Percentiles rank a stretch among this genome's conserved stretches.
Evolutionary conservation across 768 basidiomycete genomes (phyloP).

Genomic region (Trametopsis cervina): DNA sequence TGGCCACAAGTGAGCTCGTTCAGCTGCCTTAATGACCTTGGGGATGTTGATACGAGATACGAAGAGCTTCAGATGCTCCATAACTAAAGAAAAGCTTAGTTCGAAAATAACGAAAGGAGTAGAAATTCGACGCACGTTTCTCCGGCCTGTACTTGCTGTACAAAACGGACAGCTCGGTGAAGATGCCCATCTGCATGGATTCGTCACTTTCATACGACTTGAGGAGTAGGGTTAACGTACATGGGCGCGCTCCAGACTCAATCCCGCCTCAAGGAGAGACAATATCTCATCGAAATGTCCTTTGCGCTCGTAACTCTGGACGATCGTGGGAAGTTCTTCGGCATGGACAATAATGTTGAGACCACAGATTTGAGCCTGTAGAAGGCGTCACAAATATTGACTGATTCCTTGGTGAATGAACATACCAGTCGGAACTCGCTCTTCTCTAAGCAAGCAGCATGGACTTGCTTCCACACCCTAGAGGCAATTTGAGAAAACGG

Average conservation of each 20-base stretch:
- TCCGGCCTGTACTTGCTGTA: conserved; percentile 94
- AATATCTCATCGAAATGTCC: conserved; percentile 96
- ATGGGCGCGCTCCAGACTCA: conserved; percentile 95
- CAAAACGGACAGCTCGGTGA: conserved; percentile 87
- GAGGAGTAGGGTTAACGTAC: conserved; percentile 31
- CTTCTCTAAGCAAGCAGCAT: conserved; percentile 97
- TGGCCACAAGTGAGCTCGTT: conserved; percentile 96
- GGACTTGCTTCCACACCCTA: conserved; percentile 99
- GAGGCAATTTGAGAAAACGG: background rate
- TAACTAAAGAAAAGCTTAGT: conserved; percentile 45
- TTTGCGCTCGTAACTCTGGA: conserved; percentile 82
- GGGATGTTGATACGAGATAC: conserved; percentile 97
- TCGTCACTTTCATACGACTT: background rate
- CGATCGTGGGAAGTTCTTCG: conserved; percentile 68
- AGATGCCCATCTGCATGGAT: conserved; percentile 78
- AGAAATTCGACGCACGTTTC: conserved; percentile 56
- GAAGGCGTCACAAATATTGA: background rate
- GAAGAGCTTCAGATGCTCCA: conserved; percentile 98
- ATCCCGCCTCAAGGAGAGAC: conserved; percentile 83
- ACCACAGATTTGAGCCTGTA: conserved; percentile 94
- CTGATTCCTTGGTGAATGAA: conserved; percentile 5
- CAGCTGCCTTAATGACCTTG: conserved; percentile 95
- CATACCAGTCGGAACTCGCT: conserved; percentile 84
- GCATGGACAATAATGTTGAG: conserved; percentile 96
- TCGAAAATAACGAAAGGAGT: background rate